phyloP scores from a whole-genome alignment of 2,329 filamentous ascomycete species.

The Colletotrichum cereale region DNA sequence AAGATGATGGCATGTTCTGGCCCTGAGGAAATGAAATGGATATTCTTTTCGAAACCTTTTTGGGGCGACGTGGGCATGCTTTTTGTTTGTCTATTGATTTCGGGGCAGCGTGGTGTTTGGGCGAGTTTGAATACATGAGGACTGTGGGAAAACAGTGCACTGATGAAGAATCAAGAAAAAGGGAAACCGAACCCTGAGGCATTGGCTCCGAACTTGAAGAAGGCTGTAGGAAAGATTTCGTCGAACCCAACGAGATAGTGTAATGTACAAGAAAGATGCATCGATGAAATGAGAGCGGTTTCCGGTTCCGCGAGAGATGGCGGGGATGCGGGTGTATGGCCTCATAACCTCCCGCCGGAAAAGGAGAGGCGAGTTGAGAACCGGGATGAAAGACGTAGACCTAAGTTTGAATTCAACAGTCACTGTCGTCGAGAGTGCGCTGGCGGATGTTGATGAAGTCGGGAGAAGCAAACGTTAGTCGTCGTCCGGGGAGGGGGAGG shows the following conservation, averaged over 20 bases:
- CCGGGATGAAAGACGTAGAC: not conserved
- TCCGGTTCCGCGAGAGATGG: not conserved
- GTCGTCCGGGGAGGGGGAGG: not conserved
- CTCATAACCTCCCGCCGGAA: not conserved
- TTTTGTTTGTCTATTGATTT: not conserved
- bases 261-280: not conserved
- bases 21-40: not conserved
- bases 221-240: not conserved
- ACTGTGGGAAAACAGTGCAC: not conserved
- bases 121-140: not conserved
- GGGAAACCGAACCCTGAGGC: not conserved
- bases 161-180: not conserved
- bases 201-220: not conserved
- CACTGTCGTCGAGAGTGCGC: not conserved
- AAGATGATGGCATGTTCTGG: slow-evolving; percentile 30
- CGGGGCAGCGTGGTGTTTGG: slow-evolving; percentile 31
- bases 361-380: not conserved
- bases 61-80: too few species aligned
- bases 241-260: not conserved
- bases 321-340: not conserved
- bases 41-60: too few species aligned
- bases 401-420: not conserved
- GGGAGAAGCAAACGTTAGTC: not conserved
- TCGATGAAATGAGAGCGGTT: not conserved
- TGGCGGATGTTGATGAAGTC: not conserved